Percentiles rank a stretch among this genome's conserved stretches.
These are phyloP conservation scores for Arthrobotrys sinensis DNA, from an alignment of 2,329 filamentous ascomycete species.

Conservation along the genomic window DNA sequence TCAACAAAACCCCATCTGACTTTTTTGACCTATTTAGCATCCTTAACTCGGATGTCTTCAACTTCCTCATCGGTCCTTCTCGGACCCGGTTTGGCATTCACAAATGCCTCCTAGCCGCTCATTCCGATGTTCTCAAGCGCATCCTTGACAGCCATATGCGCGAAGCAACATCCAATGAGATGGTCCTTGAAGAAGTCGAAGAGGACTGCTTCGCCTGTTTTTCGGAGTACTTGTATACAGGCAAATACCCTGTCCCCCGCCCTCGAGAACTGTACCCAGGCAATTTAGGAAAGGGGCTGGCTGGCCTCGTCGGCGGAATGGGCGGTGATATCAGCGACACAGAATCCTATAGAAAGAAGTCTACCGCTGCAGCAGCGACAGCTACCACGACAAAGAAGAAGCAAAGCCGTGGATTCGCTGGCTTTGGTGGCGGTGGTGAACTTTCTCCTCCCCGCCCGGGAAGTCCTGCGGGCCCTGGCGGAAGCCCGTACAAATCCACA, in stretches of 20 bases:
- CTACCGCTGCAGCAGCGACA: constrained; percentile 28
- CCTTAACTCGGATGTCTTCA: constrained; percentile 69
- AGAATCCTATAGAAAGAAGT: constrained; percentile 58
- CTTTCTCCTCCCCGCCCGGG: constrained; percentile 46
- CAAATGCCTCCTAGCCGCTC: constrained; percentile 68
- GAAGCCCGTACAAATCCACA: constrained; percentile 47
- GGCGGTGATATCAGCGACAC: constrained; percentile 51
- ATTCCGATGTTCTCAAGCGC: constrained; percentile 69
- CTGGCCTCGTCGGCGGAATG: constrained; percentile 36
- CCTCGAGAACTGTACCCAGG: constrained; percentile 60
- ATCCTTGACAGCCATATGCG: constrained; percentile 70
- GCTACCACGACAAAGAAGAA: constrained; percentile 52
- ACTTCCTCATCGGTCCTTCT: constrained; percentile 69
- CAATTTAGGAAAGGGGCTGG: constrained; percentile 40
- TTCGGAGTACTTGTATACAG: constrained; percentile 71
- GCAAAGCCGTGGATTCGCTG: constrained; percentile 53
- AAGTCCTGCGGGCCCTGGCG: constrained; percentile 43
- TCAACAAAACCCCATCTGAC: constrained; percentile 19
- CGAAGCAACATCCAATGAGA: constrained; percentile 69
- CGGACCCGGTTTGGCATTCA: constrained; percentile 70
- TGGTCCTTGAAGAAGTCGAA: constrained; percentile 69
- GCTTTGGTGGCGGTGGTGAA: constrained; percentile 53
- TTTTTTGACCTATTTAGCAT: constrained; percentile 65
- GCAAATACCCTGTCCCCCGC: constrained; percentile 68
- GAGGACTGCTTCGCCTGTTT: constrained; percentile 71